Evolutionary conservation across 345 rosid species (phyloP), one percentile per base, ranked within the genome.

Genomic region (Aquilaria malaccensis): DNA sequence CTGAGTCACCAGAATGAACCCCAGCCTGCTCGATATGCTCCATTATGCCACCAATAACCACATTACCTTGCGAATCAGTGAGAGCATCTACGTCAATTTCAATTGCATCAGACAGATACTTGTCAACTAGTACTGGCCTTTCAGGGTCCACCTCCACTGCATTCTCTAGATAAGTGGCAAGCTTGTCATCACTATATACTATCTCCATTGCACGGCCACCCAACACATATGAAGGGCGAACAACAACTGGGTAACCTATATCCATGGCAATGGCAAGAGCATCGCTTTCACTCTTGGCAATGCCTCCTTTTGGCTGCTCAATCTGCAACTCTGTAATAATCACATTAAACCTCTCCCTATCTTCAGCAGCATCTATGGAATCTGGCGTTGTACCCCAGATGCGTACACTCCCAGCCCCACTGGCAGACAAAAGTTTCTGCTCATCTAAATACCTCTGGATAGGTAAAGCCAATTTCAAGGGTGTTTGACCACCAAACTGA

Each of bases 1-100:
- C 99, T 0, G 97, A 94, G 71, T 94, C 99, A 70, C 96, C 99
- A 61, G 99, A 94, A 74, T 94, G 97, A 49, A 94, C 92, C 56
- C 99, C 97, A 58, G 97, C 97, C 79, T 90, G 97, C 81, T 94
- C 96, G 14, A 90, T 94, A 71, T 94, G 97, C 80, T 94, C 99
- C 99, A 94, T 88, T 69, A 94, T 81, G 45, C 99, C 99, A 29
- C 99, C 96, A 69, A 94, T 94, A 58, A 90, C 96, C 50, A 88
- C 96, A 64, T 86, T 79, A 56, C 89, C 88, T 55, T 78, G 64
- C 9, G 85, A 86, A 72, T 94, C 97, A 53, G 99, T 86, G 64
- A 90, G 95, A 13, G 92, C 89, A 60, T 87, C 96, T 13, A 90
- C 79, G 60, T 94, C 99, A 63, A 94, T 84, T 80, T 90, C 97